Base-by-base conservation (phyloP, 805 yeast genomes). In the Nakazawaea ernobii region DNA sequence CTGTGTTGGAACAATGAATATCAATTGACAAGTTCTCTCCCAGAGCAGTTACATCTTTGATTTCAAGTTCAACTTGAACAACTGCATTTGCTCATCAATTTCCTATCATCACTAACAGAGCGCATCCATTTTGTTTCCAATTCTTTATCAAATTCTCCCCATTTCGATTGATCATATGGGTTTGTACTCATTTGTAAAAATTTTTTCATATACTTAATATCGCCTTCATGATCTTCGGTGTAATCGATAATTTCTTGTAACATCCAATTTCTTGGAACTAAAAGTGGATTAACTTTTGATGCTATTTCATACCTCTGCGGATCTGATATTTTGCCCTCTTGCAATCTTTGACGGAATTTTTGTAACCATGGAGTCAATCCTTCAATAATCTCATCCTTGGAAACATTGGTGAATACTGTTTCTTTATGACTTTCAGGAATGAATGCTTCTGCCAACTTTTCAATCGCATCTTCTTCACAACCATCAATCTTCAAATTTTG, bases 251-350 rank as follows among this genome's bases (percentile, higher is more conserved):
- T 96, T 51, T 90, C 91, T 46, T 89, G 88, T 46, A 94, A 69
- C 45, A 91, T 82, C 90, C 95, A 88, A 53, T 82, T 86, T 50
- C 92, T 74, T 17, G 96, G 94, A 6, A 86, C 74, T 58, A 92
- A 92, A 32, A 78, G 59, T 2, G 98, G 99, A 58, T 92, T 94
- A 42, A 66, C 68, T 2, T 54, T 45, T 6, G 66, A 59, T 42
- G 89, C 79, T 3, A 69, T 54, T 8, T 49, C 52, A 4, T 50
- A 54, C 43, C 91, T 70, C 10, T 59, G 60, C 4, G 37, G 49
- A 46, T 74, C 77, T 27, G 66, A 59, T 0, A 68, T 54, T 14
- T 57, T 59, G 7, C 70, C 63, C 40, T 74, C 74, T 0, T 49
- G 52, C 8, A 80, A 59, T 40, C 84, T 68, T 3, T 60, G 60